Evolutionary conservation across 768 basidiomycete genomes (phyloP).

Genomic region (Strobilomyces echinocephalus): DNA sequence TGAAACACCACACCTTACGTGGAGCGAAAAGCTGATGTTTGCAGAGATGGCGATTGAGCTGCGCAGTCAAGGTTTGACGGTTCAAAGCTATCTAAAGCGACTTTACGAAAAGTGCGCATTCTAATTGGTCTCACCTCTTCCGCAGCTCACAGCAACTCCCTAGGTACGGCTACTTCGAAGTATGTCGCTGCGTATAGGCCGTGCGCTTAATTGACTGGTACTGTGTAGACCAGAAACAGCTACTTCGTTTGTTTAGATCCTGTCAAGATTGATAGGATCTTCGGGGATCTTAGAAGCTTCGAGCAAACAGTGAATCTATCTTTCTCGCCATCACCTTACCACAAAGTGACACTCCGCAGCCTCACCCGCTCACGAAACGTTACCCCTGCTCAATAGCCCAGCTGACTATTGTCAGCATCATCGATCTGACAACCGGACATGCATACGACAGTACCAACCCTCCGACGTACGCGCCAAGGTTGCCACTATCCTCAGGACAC

Average conservation of each 20-base stretch:
- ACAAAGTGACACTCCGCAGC: slow-evolving; percentile 8
- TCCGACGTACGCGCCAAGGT: slow-evolving; percentile 53
- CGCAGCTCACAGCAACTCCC: slow-evolving; percentile 1
- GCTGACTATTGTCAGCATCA: slow-evolving; percentile 53
- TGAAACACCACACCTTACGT: background rate
- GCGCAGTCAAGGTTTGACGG: slow-evolving; percentile 46
- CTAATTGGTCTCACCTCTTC: background rate
- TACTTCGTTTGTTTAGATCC: slow-evolving; percentile 77
- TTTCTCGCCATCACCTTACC: background rate
- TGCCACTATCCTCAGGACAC: slow-evolving; percentile 74
- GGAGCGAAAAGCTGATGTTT: slow-evolving; percentile 50
- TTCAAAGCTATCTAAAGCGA: slow-evolving; percentile 53
- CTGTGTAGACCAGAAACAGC: slow-evolving; percentile 68
- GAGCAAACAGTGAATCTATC: slow-evolving; percentile 33
- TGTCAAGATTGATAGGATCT: slow-evolving; percentile 62
- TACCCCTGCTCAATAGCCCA: slow-evolving; percentile 64
- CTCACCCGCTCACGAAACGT: slow-evolving; percentile 24
- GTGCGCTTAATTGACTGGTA: background rate
- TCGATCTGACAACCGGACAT: slow-evolving; percentile 60
- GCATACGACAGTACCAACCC: slow-evolving; percentile 75
- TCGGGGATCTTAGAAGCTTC: slow-evolving; percentile 58
- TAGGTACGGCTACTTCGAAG: slow-evolving; percentile 80
- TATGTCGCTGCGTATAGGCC: slow-evolving; percentile 16
- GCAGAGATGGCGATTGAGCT: slow-evolving; percentile 60
- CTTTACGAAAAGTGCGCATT: slow-evolving; percentile 53